Percentiles rank a stretch among this genome's conserved stretches.
phyloP scores from a whole-genome alignment of 2,329 filamentous ascomycete genomes.

The Neofusicoccum sp. region DNA sequence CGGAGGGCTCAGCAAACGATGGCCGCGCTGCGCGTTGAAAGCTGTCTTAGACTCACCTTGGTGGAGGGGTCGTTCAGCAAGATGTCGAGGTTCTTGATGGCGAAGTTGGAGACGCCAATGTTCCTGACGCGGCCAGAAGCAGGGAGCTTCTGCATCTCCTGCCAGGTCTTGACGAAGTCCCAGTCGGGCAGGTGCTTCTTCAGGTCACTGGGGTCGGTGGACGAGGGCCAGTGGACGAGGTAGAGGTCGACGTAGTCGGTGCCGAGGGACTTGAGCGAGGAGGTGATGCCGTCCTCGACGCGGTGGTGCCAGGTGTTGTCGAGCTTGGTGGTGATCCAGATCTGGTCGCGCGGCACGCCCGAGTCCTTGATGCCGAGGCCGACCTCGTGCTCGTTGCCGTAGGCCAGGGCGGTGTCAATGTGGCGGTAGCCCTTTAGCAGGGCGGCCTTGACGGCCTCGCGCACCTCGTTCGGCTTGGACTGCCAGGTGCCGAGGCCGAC shows the following conservation, averaged over 20 bases:
- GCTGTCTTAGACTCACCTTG: slow-evolving; percentile 40
- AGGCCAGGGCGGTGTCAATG: slow-evolving; percentile 74
- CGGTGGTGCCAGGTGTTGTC: slow-evolving; percentile 76
- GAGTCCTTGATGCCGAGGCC: slow-evolving; percentile 68
- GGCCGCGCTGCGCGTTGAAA: too few species aligned
- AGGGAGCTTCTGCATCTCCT: slow-evolving; percentile 68
- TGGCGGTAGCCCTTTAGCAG: slow-evolving; percentile 69
- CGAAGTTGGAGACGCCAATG: slow-evolving; percentile 86
- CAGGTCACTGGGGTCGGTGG: slow-evolving; percentile 59
- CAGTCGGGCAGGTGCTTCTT: slow-evolving; percentile 73
- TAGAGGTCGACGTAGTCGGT: slow-evolving; percentile 69
- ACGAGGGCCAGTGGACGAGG: slow-evolving; percentile 67
- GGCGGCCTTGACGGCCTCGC: slow-evolving; percentile 68
- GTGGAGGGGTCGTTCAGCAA: slow-evolving; percentile 62
- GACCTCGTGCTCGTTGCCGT: slow-evolving; percentile 75
- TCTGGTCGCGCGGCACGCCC: slow-evolving; percentile 62
- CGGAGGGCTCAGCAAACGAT: too few species aligned
- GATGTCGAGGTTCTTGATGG: slow-evolving; percentile 74
- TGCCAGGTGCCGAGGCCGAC: slow-evolving; percentile 80
- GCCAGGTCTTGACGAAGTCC: slow-evolving; percentile 78
- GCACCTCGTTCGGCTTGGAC: slow-evolving; percentile 66
- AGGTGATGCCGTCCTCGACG: slow-evolving; percentile 59
- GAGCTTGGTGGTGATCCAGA: slow-evolving; percentile 80
- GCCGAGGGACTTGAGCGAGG: slow-evolving; percentile 61
- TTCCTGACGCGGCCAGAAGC: slow-evolving; percentile 70